Percentiles rank a stretch among this genome's conserved stretches.
phyloP scores from a whole-genome alignment of 352 stramenopile genomes.

The Phytophthora lateralis region DNA sequence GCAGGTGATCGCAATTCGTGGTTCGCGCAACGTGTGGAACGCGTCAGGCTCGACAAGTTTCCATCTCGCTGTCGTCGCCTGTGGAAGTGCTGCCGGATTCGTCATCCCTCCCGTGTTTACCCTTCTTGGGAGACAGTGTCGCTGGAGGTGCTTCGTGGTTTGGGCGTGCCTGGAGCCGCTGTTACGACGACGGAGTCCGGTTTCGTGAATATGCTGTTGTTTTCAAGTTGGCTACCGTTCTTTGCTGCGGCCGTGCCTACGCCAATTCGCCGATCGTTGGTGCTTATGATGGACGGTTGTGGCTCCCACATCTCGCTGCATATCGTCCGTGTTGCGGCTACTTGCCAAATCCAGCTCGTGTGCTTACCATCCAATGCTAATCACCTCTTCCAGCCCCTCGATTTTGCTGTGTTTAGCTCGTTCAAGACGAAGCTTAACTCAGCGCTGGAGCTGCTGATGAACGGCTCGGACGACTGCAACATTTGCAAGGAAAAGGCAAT shows the following conservation, averaged over 20 bases:
- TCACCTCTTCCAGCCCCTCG: constrained; percentile 23
- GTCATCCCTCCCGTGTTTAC: constrained; percentile 24
- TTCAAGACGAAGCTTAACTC: neutral
- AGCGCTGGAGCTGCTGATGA: neutral
- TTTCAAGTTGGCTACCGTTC: constrained; percentile 13
- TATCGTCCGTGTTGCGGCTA: constrained; percentile 4
- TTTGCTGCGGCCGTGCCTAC: constrained; percentile 1
- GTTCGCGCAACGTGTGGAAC: too few relatives aligned
- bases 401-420: neutral
- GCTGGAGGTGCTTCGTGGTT: neutral
- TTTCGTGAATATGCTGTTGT: constrained; percentile 24
- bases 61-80: constrained; percentile 41
- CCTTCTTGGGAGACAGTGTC: constrained; percentile 7
- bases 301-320: constrained; percentile 15
- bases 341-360: constrained; percentile 9
- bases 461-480: neutral
- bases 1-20: too few relatives aligned
- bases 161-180: neutral
- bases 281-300: constrained; percentile 23
- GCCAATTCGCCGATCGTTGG: neutral
- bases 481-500: constrained; percentile 16
- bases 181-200: constrained; percentile 27
- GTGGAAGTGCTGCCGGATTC: constrained; percentile 16
- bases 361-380: constrained; percentile 25
- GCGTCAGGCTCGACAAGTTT: too few relatives aligned